Percentiles rank a stretch among this genome's conserved stretches.
Evolutionary conservation across 2,329 filamentous ascomycete genomes (phyloP).

Genomic region (Aspergillus luchuensis): DNA sequence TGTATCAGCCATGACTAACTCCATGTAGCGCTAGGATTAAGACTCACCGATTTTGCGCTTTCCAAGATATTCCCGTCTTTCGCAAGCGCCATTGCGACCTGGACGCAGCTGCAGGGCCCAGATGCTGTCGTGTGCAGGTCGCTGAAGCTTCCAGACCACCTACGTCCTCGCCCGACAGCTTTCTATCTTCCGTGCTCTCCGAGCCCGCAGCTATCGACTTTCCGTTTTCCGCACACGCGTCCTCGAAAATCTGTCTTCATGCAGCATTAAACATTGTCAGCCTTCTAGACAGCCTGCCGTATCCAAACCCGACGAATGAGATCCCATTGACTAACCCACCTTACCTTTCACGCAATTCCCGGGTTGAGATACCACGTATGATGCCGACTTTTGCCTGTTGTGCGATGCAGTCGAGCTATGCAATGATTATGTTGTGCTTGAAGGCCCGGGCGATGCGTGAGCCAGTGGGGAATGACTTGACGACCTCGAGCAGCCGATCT

Average conservation of each 20-base stretch:
- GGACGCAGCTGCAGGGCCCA: not conserved
- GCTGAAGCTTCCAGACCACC: not conserved
- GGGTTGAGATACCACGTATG: conserved; percentile 24
- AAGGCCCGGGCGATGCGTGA: conserved; percentile 16
- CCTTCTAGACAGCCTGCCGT: conserved; percentile 29
- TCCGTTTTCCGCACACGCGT: conserved; percentile 29
- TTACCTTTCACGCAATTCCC: conserved; percentile 6
- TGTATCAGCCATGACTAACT: not conserved
- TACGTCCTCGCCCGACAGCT: not conserved
- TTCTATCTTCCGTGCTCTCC: conserved; percentile 1
- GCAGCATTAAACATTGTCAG: conserved; percentile 31
- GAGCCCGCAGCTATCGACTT: conserved; percentile 2
- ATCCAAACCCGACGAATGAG: conserved; percentile 22
- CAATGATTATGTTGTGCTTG: conserved; percentile 31
- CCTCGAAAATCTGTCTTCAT: conserved; percentile 31
- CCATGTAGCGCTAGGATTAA: conserved; percentile 32
- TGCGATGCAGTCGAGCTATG: conserved; percentile 28
- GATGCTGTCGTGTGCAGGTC: not conserved
- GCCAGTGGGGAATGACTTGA: not conserved
- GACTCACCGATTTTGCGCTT: conserved; percentile 33
- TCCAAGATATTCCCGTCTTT: conserved; percentile 28
- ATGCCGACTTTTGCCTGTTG: conserved; percentile 32
- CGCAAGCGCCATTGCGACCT: conserved; percentile 7
- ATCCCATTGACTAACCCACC: conserved; percentile 1
- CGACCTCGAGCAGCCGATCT: not conserved